These are phyloP conservation scores for Porogramme epimiltina DNA, from an alignment of 1,284 basidiomycete species.

Conservation along the genomic window DNA sequence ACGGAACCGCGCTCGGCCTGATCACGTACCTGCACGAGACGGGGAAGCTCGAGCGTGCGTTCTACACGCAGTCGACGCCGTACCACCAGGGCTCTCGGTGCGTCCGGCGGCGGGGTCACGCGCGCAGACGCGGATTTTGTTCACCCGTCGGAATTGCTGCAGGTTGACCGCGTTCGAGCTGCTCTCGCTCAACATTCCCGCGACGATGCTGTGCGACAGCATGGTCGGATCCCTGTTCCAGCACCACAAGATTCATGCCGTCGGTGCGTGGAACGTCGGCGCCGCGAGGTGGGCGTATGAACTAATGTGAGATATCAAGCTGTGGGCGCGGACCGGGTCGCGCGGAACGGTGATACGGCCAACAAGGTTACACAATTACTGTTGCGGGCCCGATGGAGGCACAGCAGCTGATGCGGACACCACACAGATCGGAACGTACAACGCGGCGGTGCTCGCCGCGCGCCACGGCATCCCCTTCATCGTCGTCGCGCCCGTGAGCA, in stretches of 20 bases:
- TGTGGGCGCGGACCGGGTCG: slow-evolving; percentile 86
- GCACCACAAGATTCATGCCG: slow-evolving; percentile 83
- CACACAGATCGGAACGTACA: slow-evolving; percentile 83
- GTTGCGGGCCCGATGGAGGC: neutral
- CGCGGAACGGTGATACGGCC: slow-evolving; percentile 89
- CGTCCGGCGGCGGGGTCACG: slow-evolving; percentile 4
- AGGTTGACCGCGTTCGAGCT: slow-evolving; percentile 89
- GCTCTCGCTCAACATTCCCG: slow-evolving; percentile 78
- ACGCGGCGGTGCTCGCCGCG: slow-evolving; percentile 85
- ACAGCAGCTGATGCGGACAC: neutral
- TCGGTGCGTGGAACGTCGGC: slow-evolving; percentile 52
- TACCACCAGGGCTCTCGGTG: slow-evolving; percentile 90
- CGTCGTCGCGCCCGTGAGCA: slow-evolving; percentile 88
- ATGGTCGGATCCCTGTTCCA: slow-evolving; percentile 94
- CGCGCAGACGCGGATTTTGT: neutral
- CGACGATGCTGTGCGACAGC: slow-evolving; percentile 93
- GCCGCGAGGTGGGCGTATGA: neutral
- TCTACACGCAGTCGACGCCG: slow-evolving; percentile 90
- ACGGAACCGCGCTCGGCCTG: slow-evolving; percentile 91
- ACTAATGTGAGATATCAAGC: slow-evolving; percentile 36
- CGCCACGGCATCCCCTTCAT: slow-evolving; percentile 87
- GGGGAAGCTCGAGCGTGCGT: slow-evolving; percentile 76
- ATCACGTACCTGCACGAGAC: slow-evolving; percentile 87
- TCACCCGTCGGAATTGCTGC: slow-evolving; percentile 1
- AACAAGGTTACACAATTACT: slow-evolving; percentile 67